phyloP scores from a whole-genome alignment of 1,284 basidiomycete genomes.

The Ganoderma meredithae region DNA sequence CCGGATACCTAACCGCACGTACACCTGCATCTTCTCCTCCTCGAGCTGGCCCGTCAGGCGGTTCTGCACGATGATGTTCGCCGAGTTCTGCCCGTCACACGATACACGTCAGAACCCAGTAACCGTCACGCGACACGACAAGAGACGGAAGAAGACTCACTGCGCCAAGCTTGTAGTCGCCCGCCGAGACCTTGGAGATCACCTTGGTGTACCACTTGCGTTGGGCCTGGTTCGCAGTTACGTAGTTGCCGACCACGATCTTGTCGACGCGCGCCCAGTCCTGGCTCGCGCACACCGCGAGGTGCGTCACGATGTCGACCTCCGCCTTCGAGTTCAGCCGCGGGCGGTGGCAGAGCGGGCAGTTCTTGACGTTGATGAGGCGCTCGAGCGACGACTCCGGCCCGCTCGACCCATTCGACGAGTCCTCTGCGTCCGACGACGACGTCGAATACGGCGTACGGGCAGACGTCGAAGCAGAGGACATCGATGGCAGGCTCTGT shows the following conservation, averaged over 20 bases:
- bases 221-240: constrained; percentile 95
- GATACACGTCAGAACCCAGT: constrained; percentile 7
- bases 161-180: constrained; percentile 90
- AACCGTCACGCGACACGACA: neutral
- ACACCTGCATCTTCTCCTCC: constrained; percentile 98
- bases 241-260: constrained; percentile 94
- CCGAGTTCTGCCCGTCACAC: constrained; percentile 71
- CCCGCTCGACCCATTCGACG: constrained; percentile 32
- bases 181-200: constrained; percentile 83
- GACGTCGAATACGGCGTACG: constrained; percentile 42
- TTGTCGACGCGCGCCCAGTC: constrained; percentile 92
- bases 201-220: constrained; percentile 96
- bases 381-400: constrained; percentile 72
- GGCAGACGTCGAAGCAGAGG: neutral
- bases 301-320: constrained; percentile 91
- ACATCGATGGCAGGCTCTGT: constrained; percentile 13
- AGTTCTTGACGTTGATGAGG: constrained; percentile 94
- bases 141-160: constrained; percentile 47
- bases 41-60: constrained; percentile 89
- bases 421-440: constrained; percentile 56
- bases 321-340: constrained; percentile 87
- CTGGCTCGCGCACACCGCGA: constrained; percentile 92
- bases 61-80: constrained; percentile 97
- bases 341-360: constrained; percentile 92
- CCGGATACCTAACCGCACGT: constrained; percentile 92